Evolutionary conservation across 768 basidiomycete species (phyloP).

Genomic region (Candolleomyces efflorescens): DNA sequence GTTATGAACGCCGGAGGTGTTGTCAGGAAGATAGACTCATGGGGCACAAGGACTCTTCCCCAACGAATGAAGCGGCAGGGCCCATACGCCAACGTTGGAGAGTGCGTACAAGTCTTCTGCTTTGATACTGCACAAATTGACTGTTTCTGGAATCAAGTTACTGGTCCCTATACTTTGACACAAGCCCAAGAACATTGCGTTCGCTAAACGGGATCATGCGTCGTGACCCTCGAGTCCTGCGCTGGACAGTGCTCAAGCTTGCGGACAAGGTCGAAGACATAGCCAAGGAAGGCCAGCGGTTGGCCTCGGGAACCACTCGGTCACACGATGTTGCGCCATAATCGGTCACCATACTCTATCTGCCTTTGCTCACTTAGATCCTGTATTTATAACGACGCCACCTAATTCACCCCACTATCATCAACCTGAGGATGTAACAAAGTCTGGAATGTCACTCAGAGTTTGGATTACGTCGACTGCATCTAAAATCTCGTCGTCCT

Average conservation of each 20-base stretch:
- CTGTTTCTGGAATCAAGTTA: slow-evolving; percentile 46
- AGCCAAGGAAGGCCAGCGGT: slow-evolving; percentile 46
- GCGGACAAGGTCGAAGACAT: slow-evolving; percentile 73
- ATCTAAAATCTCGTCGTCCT: slow-evolving; percentile 33
- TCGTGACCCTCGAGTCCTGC: slow-evolving; percentile 76
- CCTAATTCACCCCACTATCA: slow-evolving; percentile 9
- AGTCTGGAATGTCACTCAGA: slow-evolving; percentile 19
- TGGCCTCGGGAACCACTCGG: slow-evolving; percentile 22
- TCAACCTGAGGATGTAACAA: background rate
- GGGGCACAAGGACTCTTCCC: slow-evolving; percentile 71
- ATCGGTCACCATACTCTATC: background rate
- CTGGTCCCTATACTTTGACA: slow-evolving; percentile 90
- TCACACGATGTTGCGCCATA: background rate
- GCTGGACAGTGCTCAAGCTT: slow-evolving; percentile 77
- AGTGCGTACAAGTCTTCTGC: slow-evolving; percentile 51
- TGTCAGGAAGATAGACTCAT: slow-evolving; percentile 73
- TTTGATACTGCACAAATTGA: background rate
- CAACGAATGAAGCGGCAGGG: slow-evolving; percentile 68
- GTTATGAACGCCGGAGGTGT: slow-evolving; percentile 75
- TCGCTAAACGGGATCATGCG: slow-evolving; percentile 66
- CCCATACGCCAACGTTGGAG: slow-evolving; percentile 55
- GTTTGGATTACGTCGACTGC: slow-evolving; percentile 32
- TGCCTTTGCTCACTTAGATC: slow-evolving; percentile 2
- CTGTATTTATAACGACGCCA: slow-evolving; percentile 12
- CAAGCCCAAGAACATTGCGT: slow-evolving; percentile 65